Evolutionary conservation across 495 filamentous ascomycete species (phyloP).

Genomic region (Cenococcum geophilum): DNA sequence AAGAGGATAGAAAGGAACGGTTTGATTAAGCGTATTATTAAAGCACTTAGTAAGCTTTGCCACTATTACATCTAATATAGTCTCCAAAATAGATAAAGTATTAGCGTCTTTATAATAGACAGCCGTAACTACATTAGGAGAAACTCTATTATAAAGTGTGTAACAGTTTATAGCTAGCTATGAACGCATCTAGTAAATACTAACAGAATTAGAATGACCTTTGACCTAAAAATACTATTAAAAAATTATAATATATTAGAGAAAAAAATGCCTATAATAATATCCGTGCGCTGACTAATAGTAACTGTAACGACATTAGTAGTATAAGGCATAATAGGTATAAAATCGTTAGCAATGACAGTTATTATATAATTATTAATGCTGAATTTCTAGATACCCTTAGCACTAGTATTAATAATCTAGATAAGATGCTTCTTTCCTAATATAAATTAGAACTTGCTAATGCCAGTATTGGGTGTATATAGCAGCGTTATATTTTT

Average conservation of each 20-base stretch:
- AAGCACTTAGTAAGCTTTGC: constrained; percentile 28
- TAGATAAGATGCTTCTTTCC: constrained; percentile 60
- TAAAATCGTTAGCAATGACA: constrained; percentile 43
- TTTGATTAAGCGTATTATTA: constrained; percentile 45
- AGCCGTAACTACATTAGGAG: constrained; percentile 33
- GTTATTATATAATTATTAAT: constrained; percentile 43
- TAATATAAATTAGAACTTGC: constrained; percentile 40
- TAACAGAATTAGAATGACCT: constrained; percentile 27
- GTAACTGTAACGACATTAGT: constrained; percentile 36
- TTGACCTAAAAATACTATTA: constrained; percentile 22
- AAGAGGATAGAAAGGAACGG: constrained; percentile 50
- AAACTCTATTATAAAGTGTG: constrained; percentile 33
- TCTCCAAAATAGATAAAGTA: constrained; percentile 27
- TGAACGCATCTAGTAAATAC: constrained; percentile 36
- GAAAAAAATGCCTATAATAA: constrained; percentile 42
- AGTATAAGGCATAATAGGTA: constrained; percentile 41
- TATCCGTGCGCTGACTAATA: constrained; percentile 50
- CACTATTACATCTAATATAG: constrained; percentile 25
- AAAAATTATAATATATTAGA: background rate
- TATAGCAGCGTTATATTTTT: constrained; percentile 59
- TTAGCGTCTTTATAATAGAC: constrained; percentile 39
- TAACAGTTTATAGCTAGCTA: constrained; percentile 27
- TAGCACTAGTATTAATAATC: constrained; percentile 62
- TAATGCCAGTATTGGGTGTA: constrained; percentile 34
- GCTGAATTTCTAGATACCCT: constrained; percentile 44